Base-by-base conservation (phyloP, 495 filamentous ascomycete species). In the Daldinia childiae region DNA sequence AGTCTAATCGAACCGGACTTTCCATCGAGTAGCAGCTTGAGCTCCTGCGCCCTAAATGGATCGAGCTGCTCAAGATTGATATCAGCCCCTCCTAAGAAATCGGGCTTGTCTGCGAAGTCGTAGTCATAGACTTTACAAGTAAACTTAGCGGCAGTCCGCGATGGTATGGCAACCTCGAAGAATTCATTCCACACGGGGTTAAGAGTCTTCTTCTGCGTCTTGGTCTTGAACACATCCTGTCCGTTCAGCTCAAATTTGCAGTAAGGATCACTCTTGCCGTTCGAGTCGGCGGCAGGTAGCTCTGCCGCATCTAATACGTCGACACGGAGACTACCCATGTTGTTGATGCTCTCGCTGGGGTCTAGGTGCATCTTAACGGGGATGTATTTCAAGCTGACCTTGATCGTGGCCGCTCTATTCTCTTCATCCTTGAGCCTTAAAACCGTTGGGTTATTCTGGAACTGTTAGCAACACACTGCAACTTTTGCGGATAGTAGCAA, bases 341-440 rank as follows among this genome's bases (percentile, higher is more conserved):
- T 99, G 87, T 97, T 98, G 84, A 98, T 97, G 78, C 92, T 96
- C 81, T 99, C 95, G 71, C 86, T 91, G 2, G 95, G 93, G 75
- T 98, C 93, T 60, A 99, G 91, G 61, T 87, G 86, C 95, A 99
- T 99, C 80, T 90, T 87, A 55, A 97, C 88, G 0, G 95, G 95
- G 17, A 98, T 90, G 75, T 97, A 99, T 76, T 96, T 96, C 70
- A 97, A 86, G 82, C 91, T 93, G 72, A 98, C 92, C 60, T 89
- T 95, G 77, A 99, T 81, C 75, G 89, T 94, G 83, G 90, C 94
- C 26, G 90, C 78, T 62, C 89, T 88, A 38, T 94, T 94, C 8
- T 93, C 84, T 14, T 88, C 87, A 58, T 90, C 91, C 71, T 88
- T 92, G 30, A 99, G 83, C 60, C 86, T 84, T 48, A 99, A 85